Evolutionary conservation across 257 asterid species (phyloP).

Genomic region (Salvia miltiorrhiza): DNA sequence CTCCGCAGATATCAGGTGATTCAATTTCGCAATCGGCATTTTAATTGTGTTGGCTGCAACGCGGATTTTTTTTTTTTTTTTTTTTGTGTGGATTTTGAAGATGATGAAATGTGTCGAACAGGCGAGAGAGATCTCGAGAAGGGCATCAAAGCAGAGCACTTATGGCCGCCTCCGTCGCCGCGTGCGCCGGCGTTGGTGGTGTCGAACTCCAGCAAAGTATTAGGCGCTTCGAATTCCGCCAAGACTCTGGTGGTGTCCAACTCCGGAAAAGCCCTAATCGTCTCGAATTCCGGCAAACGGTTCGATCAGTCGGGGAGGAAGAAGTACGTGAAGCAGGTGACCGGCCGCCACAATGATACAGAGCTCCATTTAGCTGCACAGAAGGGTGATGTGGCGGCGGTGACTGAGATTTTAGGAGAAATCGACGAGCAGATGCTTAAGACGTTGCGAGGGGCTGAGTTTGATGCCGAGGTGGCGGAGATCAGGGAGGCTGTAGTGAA

Average conservation of each 20-base stretch:
- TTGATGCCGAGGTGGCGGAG: conserved; percentile 43
- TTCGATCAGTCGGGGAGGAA: conserved; percentile 53
- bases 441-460: conserved; percentile 34
- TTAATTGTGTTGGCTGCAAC: not conserved
- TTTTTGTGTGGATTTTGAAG: not conserved
- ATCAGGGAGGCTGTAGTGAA: conserved; percentile 43
- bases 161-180: conserved; percentile 22
- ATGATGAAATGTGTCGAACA: conserved; percentile 13
- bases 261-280: conserved; percentile 50
- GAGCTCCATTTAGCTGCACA: conserved; percentile 90
- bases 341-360: conserved; percentile 86
- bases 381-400: conserved; percentile 66
- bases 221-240: conserved; percentile 52
- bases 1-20: conserved; percentile 2
- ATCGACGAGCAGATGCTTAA: conserved; percentile 40
- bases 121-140: conserved; percentile 62
- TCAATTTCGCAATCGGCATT: not conserved
- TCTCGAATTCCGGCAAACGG: conserved; percentile 45
- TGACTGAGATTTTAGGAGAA: conserved; percentile 64
- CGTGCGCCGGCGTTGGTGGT: conserved; percentile 54
- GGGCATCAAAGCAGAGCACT: conserved; percentile 35
- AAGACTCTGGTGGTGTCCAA: conserved; percentile 59
- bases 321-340: conserved; percentile 90
- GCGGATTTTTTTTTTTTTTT: too few relatives aligned
- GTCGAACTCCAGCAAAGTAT: conserved; percentile 52